phyloP scores from a whole-genome alignment of 345 rosid genomes.

The Brassica juncea region DNA sequence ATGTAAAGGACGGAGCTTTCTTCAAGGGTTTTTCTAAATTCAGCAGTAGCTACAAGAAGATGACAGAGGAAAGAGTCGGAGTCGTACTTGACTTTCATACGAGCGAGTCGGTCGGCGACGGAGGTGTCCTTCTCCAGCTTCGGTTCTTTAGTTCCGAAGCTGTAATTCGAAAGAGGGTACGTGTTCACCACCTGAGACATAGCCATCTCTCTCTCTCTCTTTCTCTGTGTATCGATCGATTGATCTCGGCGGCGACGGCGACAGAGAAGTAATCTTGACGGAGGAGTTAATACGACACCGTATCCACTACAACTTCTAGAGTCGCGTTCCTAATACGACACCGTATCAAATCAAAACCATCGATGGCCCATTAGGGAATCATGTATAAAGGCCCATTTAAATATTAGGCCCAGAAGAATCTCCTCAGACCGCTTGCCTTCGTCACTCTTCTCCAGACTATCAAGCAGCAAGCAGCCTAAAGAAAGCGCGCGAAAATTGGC shows the following conservation, averaged over 20 bases:
- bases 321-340: not conserved
- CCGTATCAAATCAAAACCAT: not conserved
- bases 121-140: constrained; percentile 97
- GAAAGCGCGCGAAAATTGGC: constrained; percentile 38
- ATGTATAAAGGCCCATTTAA: not conserved
- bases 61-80: not conserved
- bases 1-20: constrained; percentile 17
- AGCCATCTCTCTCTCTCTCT: constrained; percentile 51
- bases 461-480: constrained; percentile 3
- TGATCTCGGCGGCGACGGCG: constrained; percentile 18
- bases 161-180: constrained; percentile 89
- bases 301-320: constrained; percentile 9
- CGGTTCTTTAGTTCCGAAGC: constrained; percentile 93
- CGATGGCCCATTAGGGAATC: not conserved
- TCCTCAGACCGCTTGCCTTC: not conserved
- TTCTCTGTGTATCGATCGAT: not conserved
- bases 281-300: not conserved
- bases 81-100: constrained; percentile 92
- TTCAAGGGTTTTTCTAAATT: constrained; percentile 41
- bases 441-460: not conserved
- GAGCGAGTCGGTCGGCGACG: constrained; percentile 96
- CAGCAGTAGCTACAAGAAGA: constrained; percentile 8
- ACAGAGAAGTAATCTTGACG: constrained; percentile 17
- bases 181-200: constrained; percentile 82
- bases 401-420: not conserved